Percentiles rank a stretch among this genome's conserved stretches.
phyloP scores from a whole-genome alignment of 768 basidiomycete genomes.

The Naematelia aurantialba region DNA sequence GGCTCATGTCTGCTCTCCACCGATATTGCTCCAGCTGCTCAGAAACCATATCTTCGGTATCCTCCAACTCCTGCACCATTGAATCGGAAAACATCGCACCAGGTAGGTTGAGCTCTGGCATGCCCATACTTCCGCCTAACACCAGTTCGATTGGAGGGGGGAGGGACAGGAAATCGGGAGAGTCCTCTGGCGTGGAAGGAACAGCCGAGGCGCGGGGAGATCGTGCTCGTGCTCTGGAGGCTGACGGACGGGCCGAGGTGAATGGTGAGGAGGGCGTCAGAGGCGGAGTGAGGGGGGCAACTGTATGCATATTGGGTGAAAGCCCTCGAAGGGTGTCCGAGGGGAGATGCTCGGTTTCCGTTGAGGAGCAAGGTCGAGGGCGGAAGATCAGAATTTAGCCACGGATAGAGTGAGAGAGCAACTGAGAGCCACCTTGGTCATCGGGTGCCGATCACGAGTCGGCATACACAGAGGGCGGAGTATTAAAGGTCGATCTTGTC shows the following conservation, averaged over 20 bases:
- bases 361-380: no score
- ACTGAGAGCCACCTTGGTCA: no score
- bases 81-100: background rate
- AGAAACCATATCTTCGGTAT: background rate
- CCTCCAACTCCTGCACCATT: background rate
- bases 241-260: background rate
- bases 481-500: background rate
- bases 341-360: no score
- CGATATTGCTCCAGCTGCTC: background rate
- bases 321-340: no score
- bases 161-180: conserved; percentile 5
- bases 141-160: conserved; percentile 8
- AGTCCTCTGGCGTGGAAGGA: background rate
- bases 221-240: background rate
- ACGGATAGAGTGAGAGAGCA: no score
- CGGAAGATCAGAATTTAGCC: no score
- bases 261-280: conserved; percentile 13
- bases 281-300: conserved; percentile 18
- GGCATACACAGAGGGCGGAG: no score
- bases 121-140: no score
- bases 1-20: conserved; percentile 32
- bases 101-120: conserved; percentile 18
- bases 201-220: background rate
- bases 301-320: background rate
- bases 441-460: no score